These are phyloP conservation scores for Diaporthe helianthi DNA, from an alignment of 2,329 filamentous ascomycete species.

Conservation along the genomic window DNA sequence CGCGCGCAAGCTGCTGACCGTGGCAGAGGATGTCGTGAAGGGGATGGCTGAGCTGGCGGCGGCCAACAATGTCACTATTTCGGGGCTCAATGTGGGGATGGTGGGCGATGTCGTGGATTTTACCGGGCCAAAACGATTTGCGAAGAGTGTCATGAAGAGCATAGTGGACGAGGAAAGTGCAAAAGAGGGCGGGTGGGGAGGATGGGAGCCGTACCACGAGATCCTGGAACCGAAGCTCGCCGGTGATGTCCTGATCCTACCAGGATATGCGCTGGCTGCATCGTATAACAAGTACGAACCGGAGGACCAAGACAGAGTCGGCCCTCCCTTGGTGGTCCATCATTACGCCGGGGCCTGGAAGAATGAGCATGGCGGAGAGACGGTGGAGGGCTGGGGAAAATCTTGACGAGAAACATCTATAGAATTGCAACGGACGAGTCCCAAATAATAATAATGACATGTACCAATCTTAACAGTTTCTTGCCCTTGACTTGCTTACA, in stretches of 20 bases:
- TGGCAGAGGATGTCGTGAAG: slow-evolving; percentile 34
- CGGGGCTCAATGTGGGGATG: slow-evolving; percentile 29
- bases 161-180: slow-evolving; percentile 6
- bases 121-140: slow-evolving; percentile 35
- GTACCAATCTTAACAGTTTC: too few relatives aligned
- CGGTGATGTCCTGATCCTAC: slow-evolving; percentile 7
- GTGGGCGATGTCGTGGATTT: slow-evolving; percentile 35
- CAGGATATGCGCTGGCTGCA: slow-evolving; percentile 6
- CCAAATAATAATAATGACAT: too few relatives aligned
- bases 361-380: slow-evolving; percentile 20
- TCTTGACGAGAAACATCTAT: not conserved
- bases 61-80: slow-evolving; percentile 28
- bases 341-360: slow-evolving; percentile 27
- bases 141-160: slow-evolving; percentile 27
- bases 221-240: slow-evolving; percentile 6
- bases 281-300: slow-evolving; percentile 35
- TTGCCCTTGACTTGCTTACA: too few relatives aligned
- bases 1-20: slow-evolving; percentile 29
- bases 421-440: not conserved
- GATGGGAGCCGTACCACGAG: not conserved
- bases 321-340: slow-evolving; percentile 1
- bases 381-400: not conserved
- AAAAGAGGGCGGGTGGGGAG: slow-evolving; percentile 3
- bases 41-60: not conserved
- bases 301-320: slow-evolving; percentile 18